These are phyloP conservation scores for Saccharomyces paradoxus DNA, from an alignment of 805 yeast species.

Conservation along the genomic window DNA sequence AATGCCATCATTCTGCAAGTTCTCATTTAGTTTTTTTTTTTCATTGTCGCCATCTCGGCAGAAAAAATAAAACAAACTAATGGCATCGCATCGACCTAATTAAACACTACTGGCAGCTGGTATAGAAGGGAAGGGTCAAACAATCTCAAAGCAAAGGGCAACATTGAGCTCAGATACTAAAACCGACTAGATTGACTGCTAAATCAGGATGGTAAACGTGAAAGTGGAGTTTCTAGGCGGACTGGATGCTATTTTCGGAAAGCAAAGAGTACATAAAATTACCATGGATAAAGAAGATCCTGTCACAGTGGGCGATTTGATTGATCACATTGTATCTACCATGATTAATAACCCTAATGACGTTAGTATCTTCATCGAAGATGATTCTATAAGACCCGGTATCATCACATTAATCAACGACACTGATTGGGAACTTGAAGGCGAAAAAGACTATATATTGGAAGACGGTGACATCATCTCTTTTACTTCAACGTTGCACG, in stretches of 20 bases:
- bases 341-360: constrained; percentile 57
- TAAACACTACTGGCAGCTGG: neutral
- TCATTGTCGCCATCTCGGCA: neutral
- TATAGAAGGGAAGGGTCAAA: neutral
- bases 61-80: neutral
- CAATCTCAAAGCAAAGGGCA: neutral
- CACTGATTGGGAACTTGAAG: constrained; percentile 95
- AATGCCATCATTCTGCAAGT: neutral
- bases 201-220: constrained; percentile 28
- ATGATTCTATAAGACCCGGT: constrained; percentile 82
- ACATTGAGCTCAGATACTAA: neutral
- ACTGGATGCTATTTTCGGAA: constrained; percentile 66
- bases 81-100: neutral
- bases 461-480: constrained; percentile 71
- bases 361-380: constrained; percentile 69
- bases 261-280: constrained; percentile 47
- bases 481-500: constrained; percentile 90
- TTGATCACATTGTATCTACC: constrained; percentile 44
- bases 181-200: neutral
- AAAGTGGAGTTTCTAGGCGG: constrained; percentile 61
- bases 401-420: constrained; percentile 86
- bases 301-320: constrained; percentile 40
- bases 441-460: constrained; percentile 71
- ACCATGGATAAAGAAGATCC: constrained; percentile 37
- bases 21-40: neutral